These are phyloP conservation scores for Monosporascus ibericus DNA, from an alignment of 2,329 filamentous ascomycete species.

Conservation along the genomic window DNA sequence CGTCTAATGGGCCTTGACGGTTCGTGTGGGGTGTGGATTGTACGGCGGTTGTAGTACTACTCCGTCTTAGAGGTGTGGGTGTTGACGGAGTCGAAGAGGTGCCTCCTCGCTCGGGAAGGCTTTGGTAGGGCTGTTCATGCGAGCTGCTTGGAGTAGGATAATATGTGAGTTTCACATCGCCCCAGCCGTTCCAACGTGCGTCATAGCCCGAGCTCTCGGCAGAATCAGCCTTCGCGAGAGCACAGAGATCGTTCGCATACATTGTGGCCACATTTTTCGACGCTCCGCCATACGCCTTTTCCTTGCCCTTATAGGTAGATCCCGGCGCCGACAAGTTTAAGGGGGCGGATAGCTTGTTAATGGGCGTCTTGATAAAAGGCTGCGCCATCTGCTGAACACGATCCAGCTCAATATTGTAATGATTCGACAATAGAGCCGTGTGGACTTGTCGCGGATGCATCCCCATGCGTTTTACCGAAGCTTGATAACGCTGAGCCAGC, in stretches of 20 bases:
- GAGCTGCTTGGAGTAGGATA: slow-evolving; percentile 49
- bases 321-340: slow-evolving; percentile 45
- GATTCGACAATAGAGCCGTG: slow-evolving; percentile 69
- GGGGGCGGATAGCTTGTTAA: slow-evolving; percentile 45
- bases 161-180: slow-evolving; percentile 73
- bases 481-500: slow-evolving; percentile 87
- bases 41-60: slow-evolving; percentile 47
- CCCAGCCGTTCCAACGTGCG: slow-evolving; percentile 68
- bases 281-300: slow-evolving; percentile 47
- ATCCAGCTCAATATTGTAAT: slow-evolving; percentile 76
- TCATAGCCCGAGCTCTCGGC: slow-evolving; percentile 22
- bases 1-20: slow-evolving; percentile 36
- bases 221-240: slow-evolving; percentile 58
- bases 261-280: slow-evolving; percentile 49
- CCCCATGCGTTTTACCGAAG: slow-evolving; percentile 72
- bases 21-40: slow-evolving; percentile 29
- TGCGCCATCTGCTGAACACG: slow-evolving; percentile 77
- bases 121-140: slow-evolving; percentile 18
- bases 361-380: slow-evolving; percentile 71
- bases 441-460: slow-evolving; percentile 61
- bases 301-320: slow-evolving; percentile 67
- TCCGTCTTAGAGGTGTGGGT: slow-evolving; percentile 69
- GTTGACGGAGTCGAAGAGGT: slow-evolving; percentile 54
- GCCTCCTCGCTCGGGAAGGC: slow-evolving; percentile 23
- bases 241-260: slow-evolving; percentile 78